Base-by-base conservation (phyloP, 1,139 yeast genomes). In the Nematodospora anomalae region DNA sequence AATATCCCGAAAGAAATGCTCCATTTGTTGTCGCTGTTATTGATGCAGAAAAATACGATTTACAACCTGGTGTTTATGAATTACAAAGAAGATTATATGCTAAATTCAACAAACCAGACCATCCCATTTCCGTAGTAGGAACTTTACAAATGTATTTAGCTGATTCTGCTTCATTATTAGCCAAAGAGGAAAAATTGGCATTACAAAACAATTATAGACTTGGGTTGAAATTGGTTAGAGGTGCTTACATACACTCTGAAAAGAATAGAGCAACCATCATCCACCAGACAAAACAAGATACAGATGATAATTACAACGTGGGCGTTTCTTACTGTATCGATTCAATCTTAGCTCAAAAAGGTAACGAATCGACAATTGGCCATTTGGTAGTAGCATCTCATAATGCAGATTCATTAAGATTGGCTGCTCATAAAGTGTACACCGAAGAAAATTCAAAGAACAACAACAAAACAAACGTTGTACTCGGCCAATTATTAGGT, bases 161-260 rank as follows among this genome's bases (percentile, higher is more conserved):
- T 36, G 87, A 81, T 45, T 79, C 95, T 1, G 60, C 81, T 2
- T 71, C 71, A 20, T 74, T 85, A 49, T 67, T 90, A 46, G 62
- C 77, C 25, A 47, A 62, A 30, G 97, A 90, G 57, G 77, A 80
- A 47, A 64, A 70, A 44, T 67, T 80, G 43, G 96, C 97, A 10
- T 52, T 63, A 42, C 60, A 74, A 41, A 73, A 75, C 43, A 70
- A 73, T 41, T 90, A 89, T 62, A 76, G 85, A 55, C 65, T 89
- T 44, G 97, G 96, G 14, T 71, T 89, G 67, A 92, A 92, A 62
- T 74, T 92, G 39, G 98, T 92, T n/a, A 80, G 98, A 60, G 98
- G 98, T 46, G 98, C 98, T 6, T 92, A 92, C 66, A 79, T 90
- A 45, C 97, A 90, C 59, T 80, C 95, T 3, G 97, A 92, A 64